These are phyloP conservation scores for Eudorina sp. DNA, from an alignment of 139 green algal genomes.

Conservation along the genomic window DNA sequence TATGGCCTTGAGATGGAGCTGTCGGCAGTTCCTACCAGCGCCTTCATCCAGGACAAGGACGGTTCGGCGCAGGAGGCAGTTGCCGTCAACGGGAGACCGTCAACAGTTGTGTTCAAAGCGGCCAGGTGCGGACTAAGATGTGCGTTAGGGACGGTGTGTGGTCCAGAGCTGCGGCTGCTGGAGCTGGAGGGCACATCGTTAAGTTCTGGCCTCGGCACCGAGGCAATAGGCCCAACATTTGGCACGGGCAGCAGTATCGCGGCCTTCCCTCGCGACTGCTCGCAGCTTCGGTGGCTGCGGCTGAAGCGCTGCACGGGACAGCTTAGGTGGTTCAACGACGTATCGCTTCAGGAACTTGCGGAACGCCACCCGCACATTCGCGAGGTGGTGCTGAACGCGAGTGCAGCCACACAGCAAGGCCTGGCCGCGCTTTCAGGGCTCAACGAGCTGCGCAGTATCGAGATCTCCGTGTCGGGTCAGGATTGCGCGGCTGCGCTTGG, in stretches of 20 bases:
- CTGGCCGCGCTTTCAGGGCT: background rate
- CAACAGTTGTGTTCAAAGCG: background rate
- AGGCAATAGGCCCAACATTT: too few species aligned
- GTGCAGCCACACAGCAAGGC: background rate
- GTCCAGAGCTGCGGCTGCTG: background rate
- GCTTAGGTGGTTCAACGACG: background rate
- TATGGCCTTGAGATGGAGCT: background rate
- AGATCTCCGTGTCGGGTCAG: background rate
- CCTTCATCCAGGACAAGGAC: too few species aligned
- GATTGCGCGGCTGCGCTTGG: slow-evolving; percentile 1
- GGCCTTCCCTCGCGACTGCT: background rate
- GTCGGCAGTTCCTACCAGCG: background rate
- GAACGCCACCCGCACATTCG: background rate
- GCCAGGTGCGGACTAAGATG: background rate
- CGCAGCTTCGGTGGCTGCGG: background rate
- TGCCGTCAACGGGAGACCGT: too few species aligned
- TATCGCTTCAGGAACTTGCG: background rate
- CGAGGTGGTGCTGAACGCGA: background rate
- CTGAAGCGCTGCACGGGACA: slow-evolving; percentile 6
- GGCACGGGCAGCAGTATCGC: background rate
- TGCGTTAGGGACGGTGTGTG: background rate
- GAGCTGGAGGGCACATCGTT: background rate
- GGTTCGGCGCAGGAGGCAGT: too few species aligned
- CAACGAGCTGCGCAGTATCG: background rate
- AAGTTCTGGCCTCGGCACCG: too few species aligned